These are phyloP conservation scores for Anethum foeniculum DNA, from an alignment of 140 eudicot genomes.

Conservation along the genomic window DNA sequence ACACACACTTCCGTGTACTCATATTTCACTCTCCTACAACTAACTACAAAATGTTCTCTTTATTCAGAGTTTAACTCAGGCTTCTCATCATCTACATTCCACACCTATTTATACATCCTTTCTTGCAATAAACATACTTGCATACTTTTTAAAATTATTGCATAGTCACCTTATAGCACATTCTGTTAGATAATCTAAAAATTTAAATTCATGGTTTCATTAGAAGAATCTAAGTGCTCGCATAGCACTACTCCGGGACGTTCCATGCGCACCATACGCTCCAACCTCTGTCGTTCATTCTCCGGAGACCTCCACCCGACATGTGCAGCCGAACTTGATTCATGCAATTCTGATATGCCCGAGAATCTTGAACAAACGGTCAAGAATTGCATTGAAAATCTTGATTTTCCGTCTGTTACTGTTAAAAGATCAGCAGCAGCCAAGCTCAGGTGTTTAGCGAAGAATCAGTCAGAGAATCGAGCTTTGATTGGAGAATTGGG, in stretches of 20 bases:
- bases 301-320: not conserved
- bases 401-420: constrained; percentile 40
- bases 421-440: constrained; percentile 77
- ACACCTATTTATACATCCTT: not conserved
- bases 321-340: not conserved
- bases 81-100: not conserved
- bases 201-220: not conserved
- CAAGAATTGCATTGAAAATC: constrained; percentile 53
- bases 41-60: too few relatives aligned
- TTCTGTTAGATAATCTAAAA: not conserved
- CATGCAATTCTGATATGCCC: constrained; percentile 12
- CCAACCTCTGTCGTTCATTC: not conserved
- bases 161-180: too few relatives aligned
- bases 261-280: not conserved
- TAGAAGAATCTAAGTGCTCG: not conserved
- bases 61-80: not conserved
- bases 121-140: too few relatives aligned
- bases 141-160: too few relatives aligned
- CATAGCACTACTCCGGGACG: not conserved
- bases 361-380: constrained; percentile 86
- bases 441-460: constrained; percentile 61
- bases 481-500: constrained; percentile 81
- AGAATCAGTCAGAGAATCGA: constrained; percentile 71
- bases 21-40: not conserved
- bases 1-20: not conserved